Evolutionary conservation across 805 yeast species (phyloP).

Genomic region (Barnettozyma salicaria): DNA sequence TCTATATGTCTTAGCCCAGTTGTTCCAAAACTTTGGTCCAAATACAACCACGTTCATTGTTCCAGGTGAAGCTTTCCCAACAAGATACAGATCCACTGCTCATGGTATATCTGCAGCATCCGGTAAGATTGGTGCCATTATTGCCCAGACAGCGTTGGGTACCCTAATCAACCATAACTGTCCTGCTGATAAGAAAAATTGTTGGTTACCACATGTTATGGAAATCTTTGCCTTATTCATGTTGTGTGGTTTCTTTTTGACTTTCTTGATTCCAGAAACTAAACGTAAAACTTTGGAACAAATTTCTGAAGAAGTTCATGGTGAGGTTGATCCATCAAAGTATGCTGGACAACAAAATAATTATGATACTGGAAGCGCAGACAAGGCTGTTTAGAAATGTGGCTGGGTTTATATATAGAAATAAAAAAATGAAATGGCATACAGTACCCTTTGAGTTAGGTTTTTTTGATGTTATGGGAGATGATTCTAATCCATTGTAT

Average conservation of each 20-base stretch:
- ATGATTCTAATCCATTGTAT: too few relatives aligned
- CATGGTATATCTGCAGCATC: conserved; percentile 92
- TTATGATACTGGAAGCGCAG: conserved; percentile 19
- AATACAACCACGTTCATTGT: conserved; percentile 85
- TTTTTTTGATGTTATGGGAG: neutral
- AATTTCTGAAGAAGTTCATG: conserved; percentile 75
- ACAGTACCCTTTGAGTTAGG: too few relatives aligned
- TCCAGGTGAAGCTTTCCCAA: conserved; percentile 92
- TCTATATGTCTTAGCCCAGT: conserved; percentile 73
- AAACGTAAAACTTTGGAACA: conserved; percentile 88
- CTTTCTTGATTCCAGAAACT: conserved; percentile 80
- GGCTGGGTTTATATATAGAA: too few relatives aligned
- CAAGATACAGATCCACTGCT: conserved; percentile 92
- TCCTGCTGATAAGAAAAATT: conserved; percentile 46
- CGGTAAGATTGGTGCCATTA: conserved; percentile 90
- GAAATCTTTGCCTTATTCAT: conserved; percentile 89
- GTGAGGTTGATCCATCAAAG: conserved; percentile 56
- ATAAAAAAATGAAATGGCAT: too few relatives aligned
- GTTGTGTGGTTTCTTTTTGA: conserved; percentile 66
- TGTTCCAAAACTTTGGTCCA: conserved; percentile 91
- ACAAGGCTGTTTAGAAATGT: conserved; percentile 16
- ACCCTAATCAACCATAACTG: conserved; percentile 77
- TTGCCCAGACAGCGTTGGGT: conserved; percentile 85
- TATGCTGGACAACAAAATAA: conserved; percentile 10
- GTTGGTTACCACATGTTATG: conserved; percentile 91